Conservation (phyloP, 2,329 filamentous ascomycete species). For the Truncatella angustata region DNA sequence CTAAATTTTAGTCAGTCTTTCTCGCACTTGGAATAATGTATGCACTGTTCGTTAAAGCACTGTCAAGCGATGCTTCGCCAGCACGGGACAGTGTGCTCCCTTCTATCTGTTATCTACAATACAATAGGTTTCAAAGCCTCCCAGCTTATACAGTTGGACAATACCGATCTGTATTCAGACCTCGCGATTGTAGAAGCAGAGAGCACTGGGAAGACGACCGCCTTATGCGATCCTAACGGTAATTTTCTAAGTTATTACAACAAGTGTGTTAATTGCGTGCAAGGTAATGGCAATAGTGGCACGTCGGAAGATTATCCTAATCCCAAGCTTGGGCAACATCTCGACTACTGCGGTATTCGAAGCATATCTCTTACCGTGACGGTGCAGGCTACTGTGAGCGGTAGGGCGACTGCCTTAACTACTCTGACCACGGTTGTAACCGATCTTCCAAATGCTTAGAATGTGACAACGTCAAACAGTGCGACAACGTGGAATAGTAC, state of each 20-base stretch:
- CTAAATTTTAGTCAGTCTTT: no score
- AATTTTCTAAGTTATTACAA: background rate
- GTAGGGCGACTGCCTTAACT: background rate
- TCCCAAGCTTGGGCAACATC: background rate
- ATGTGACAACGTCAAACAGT: no score
- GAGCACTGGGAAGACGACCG: background rate
- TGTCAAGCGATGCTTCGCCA: no score
- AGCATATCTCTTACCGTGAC: background rate
- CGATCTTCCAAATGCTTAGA: no score
- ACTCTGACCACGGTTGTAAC: background rate
- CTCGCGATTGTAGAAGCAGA: background rate
- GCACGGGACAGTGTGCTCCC: no score
- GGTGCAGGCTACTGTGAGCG: background rate
- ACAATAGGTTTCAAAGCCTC: no score
- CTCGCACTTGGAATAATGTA: no score
- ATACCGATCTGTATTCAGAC: no score
- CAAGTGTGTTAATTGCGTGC: background rate
- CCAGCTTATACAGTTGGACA: no score
- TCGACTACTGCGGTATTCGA: background rate
- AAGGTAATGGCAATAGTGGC: background rate
- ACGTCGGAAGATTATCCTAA: background rate
- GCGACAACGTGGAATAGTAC: no score
- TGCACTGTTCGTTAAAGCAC: no score
- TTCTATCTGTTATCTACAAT: no score
- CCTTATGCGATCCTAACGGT: background rate